Conservation (phyloP, 2,329 filamentous ascomycete species). For the Xylariaceae sp. region DNA sequence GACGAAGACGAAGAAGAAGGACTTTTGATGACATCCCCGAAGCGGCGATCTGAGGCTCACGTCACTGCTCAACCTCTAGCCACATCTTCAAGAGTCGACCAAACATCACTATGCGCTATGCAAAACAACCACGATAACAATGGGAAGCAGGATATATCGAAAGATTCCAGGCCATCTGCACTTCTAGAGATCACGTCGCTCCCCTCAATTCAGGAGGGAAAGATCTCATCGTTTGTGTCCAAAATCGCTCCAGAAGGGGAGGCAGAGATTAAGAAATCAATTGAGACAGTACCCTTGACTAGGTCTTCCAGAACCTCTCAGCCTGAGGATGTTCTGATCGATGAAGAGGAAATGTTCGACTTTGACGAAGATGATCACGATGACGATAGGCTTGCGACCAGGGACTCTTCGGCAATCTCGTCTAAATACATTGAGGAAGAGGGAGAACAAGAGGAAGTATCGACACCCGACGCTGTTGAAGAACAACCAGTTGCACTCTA, state of each 20-base stretch:
- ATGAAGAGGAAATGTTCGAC: constrained; percentile 44
- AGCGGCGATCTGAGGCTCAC: constrained; percentile 7
- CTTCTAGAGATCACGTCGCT: constrained; percentile 29
- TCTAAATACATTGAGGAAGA: constrained; percentile 33
- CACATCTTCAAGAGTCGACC: neutral
- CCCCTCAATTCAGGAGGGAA: constrained; percentile 28
- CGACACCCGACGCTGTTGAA: constrained; percentile 14
- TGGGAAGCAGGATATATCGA: neutral
- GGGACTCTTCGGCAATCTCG: constrained; percentile 26
- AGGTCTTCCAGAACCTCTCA: neutral
- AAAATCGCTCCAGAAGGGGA: neutral
- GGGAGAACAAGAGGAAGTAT: constrained; percentile 27
- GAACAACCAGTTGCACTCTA: constrained; percentile 31
- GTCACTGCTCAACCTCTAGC: constrained; percentile 19
- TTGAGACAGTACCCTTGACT: neutral
- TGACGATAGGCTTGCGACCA: neutral
- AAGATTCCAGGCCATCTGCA: constrained; percentile 20
- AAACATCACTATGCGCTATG: neutral
- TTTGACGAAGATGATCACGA: constrained; percentile 38
- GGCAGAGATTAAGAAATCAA: neutral
- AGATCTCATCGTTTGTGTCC: constrained; percentile 20
- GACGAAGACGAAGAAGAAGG: constrained; percentile 33
- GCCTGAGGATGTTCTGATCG: neutral
- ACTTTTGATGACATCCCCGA: constrained; percentile 27
- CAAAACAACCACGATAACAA: neutral